A percentile compares a stretch with the other conserved stretches of the same genome.
These are phyloP conservation scores for Rhodotorula graminis DNA, from an alignment of 768 basidiomycete species.

Conservation along the genomic window DNA sequence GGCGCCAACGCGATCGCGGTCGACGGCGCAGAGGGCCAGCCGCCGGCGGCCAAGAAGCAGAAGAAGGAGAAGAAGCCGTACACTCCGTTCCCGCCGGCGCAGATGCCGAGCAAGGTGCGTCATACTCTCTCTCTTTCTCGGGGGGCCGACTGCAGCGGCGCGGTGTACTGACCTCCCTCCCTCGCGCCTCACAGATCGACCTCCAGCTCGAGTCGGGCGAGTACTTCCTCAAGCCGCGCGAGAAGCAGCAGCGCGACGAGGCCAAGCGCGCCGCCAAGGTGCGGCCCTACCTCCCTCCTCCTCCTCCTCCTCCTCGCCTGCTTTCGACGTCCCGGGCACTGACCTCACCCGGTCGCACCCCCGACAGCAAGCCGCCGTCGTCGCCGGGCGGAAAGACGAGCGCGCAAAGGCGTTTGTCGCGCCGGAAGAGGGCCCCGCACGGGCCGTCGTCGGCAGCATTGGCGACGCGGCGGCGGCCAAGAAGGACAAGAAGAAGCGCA, in stretches of 20 bases:
- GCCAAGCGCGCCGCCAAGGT: constrained; percentile 67
- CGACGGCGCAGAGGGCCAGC: constrained; percentile 52
- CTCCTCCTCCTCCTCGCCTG: too few relatives aligned
- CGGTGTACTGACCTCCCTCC: not conserved
- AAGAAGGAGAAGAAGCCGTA: constrained; percentile 72
- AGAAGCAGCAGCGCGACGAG: constrained; percentile 73
- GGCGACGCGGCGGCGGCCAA: constrained; percentile 67
- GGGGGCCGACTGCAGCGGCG: too few relatives aligned
- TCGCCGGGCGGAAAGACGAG: constrained; percentile 65
- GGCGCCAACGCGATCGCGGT: constrained; percentile 56
- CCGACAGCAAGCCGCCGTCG: constrained; percentile 71
- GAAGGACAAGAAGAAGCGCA: constrained; percentile 53
- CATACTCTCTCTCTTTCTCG: not conserved
- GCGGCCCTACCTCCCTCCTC: not conserved
- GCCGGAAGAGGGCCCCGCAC: constrained; percentile 69
- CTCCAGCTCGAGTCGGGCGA: constrained; percentile 93
- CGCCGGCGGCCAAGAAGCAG: constrained; percentile 86
- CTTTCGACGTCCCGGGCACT: too few relatives aligned
- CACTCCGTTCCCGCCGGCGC: constrained; percentile 94
- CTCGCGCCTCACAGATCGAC: constrained; percentile 59
- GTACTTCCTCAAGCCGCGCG: constrained; percentile 88
- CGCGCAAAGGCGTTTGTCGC: constrained; percentile 84
- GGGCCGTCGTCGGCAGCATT: constrained; percentile 53
- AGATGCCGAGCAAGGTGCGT: constrained; percentile 79
- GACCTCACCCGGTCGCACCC: too few relatives aligned